phyloP scores from a whole-genome alignment of 352 stramenopile genomes.

The Hyphochytrium catenoides region DNA sequence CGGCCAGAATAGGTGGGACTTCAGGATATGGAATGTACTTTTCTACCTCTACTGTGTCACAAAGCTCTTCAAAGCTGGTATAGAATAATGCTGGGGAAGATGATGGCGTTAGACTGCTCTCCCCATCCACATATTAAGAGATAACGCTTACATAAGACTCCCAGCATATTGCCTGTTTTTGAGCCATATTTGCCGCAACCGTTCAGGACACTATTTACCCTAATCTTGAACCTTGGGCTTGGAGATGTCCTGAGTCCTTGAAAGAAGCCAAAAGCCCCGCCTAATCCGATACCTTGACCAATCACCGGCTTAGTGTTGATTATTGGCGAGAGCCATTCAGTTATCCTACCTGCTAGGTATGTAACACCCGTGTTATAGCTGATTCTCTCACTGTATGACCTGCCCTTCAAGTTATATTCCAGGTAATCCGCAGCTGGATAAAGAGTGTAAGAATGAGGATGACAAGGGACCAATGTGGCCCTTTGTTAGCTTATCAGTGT shows the following conservation, averaged over 20 bases:
- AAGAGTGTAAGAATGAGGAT: no score
- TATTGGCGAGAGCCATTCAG: no score
- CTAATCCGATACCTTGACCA: conserved; percentile 47
- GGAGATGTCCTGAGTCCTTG: conserved; percentile 38
- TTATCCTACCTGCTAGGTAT: no score
- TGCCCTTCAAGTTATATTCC: conserved; percentile 50
- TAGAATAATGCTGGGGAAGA: conserved; percentile 39
- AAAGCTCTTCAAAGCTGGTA: conserved; percentile 53
- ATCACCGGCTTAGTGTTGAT: no score
- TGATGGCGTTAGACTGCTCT: not conserved
- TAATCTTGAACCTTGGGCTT: conserved; percentile 60
- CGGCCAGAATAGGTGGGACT: conserved; percentile 48
- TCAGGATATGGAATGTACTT: conserved; percentile 54
- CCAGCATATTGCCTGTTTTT: conserved; percentile 52
- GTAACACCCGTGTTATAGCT: conserved; percentile 39
- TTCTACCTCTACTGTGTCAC: conserved; percentile 45
- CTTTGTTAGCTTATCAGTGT: no score
- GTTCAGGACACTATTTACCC: conserved; percentile 67
- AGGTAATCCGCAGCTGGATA: conserved; percentile 40
- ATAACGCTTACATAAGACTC: conserved; percentile 29
- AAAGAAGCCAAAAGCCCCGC: conserved; percentile 29
- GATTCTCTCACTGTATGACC: conserved; percentile 58
- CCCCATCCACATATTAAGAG: not conserved
- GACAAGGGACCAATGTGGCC: no score
- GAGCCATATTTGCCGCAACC: conserved; percentile 41